Evolutionary conservation across 345 rosid species (phyloP), one percentile per base, ranked within the genome.

Genomic region (Gossypium thurberi): DNA sequence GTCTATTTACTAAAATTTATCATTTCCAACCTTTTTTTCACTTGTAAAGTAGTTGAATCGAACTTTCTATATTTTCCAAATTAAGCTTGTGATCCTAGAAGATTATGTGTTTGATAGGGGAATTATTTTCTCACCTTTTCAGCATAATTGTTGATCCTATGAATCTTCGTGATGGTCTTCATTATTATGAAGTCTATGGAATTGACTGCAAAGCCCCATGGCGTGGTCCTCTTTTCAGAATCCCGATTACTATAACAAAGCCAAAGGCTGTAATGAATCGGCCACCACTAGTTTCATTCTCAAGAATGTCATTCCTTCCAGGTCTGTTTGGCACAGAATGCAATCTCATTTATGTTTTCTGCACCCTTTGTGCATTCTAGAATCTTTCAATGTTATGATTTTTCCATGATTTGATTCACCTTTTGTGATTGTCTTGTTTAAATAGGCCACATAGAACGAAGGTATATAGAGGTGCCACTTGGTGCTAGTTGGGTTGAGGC

Each of bases 401-500:
- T 59, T 46, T 69, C 21, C 25, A 14, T 28, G 26, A 59, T 51
- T 44, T 75, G 25, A 58, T 17, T 53, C 25, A 58, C 50, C 28
- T 71, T 63, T 21, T 65, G 55, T 77, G 25, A 72, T 64, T 84
- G 65, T 72, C 53, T 78, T 60, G 55, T 78, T 78, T 70, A 69
- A 77, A 70, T 66, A 95, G 98, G 98, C 68, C 91, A 87, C 74
- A 88, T 95, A 78, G 99, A 95, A 76, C 89, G 99, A 71, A 91
- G 93, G 86, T 91, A 53, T 75, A 81, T 95, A 25, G 93, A 89
- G 84, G 94, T 95, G 66, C 99, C 98, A 47, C 81, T 71, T 59
- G 97, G 99, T 71, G 90, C 98, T 76, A 87, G 80, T 62, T 93
- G 99, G 99, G 96, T 87, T 80, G 99, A 95, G 88, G 99, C 98